Percentiles rank a stretch among this genome's conserved stretches.
phyloP scores from a whole-genome alignment of 2,329 filamentous ascomycete species.

The Daldinia sp. region DNA sequence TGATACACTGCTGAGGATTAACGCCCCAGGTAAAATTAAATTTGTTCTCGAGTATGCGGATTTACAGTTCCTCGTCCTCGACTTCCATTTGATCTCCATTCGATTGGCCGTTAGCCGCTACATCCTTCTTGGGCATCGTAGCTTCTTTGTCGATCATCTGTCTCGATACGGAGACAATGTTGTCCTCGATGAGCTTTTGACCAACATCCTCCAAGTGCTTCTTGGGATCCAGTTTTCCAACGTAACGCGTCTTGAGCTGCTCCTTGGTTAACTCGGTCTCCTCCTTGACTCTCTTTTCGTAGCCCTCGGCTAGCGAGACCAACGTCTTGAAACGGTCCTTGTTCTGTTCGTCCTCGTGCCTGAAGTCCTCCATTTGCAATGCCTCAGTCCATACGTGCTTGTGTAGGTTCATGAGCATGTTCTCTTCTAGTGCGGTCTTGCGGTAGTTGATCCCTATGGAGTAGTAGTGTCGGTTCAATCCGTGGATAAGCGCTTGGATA shows the following conservation, averaged over 20 bases:
- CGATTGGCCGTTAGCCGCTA: constrained; percentile 57
- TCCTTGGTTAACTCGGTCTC: constrained; percentile 97
- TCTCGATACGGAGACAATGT: constrained; percentile 96
- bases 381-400: constrained; percentile 99
- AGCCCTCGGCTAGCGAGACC: constrained; percentile 89
- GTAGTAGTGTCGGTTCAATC: constrained; percentile 98
- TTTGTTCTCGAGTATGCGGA: constrained; percentile 40
- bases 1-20: constrained; percentile 44
- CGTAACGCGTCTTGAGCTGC: constrained; percentile 97
- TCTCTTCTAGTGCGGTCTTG: constrained; percentile 97
- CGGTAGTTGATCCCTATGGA: constrained; percentile 98
- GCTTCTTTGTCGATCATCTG: constrained; percentile 99
- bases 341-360: constrained; percentile 82
- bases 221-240: constrained; percentile 98
- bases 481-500: constrained; percentile 99
- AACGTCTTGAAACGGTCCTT: constrained; percentile 88
- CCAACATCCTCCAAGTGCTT: constrained; percentile 98
- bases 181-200: constrained; percentile 97
- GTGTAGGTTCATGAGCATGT: constrained; percentile 99
- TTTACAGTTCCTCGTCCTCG: constrained; percentile 62
- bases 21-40: constrained; percentile 35
- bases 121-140: constrained; percentile 80
- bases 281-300: constrained; percentile 98
- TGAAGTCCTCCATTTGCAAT: constrained; percentile 95
- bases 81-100: constrained; percentile 71